phyloP scores from a whole-genome alignment of 768 basidiomycete species.

The Chlorophyllum brunneum region DNA sequence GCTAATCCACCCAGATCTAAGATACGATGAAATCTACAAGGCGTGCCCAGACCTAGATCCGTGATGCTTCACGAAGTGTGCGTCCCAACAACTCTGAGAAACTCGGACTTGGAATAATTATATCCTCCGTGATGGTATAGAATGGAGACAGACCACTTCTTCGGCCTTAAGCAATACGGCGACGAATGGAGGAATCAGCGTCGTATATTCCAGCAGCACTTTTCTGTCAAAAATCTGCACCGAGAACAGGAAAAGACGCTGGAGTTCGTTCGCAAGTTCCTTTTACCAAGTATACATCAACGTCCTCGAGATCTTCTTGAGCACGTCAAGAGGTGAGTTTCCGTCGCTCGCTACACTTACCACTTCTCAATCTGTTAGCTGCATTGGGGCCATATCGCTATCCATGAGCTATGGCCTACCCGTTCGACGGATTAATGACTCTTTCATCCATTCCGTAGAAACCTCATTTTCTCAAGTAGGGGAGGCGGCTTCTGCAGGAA shows the following conservation, averaged over 20 bases:
- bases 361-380: background rate
- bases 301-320: conserved; percentile 3
- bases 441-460: background rate
- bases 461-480: background rate
- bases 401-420: conserved; percentile 1
- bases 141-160: background rate
- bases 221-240: conserved; percentile 10
- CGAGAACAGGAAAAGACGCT: conserved; percentile 2
- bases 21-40: no score
- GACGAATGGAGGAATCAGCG: conserved; percentile 22
- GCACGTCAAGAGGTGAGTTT: conserved; percentile 8
- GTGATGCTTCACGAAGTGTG: conserved; percentile 12
- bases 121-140: background rate
- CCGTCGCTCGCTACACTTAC: background rate
- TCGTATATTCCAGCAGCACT: conserved; percentile 22
- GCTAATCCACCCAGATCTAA: background rate
- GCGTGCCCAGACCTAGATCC: background rate
- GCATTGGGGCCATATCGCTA: background rate
- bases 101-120: background rate
- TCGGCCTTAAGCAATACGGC: conserved; percentile 21
- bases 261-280: conserved; percentile 7
- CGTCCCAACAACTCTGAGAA: background rate
- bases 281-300: conserved; percentile 6
- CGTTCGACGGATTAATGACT: background rate
- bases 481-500: background rate